phyloP scores from a whole-genome alignment of 176 grass and related monocot species.

The Carex littledalei region DNA sequence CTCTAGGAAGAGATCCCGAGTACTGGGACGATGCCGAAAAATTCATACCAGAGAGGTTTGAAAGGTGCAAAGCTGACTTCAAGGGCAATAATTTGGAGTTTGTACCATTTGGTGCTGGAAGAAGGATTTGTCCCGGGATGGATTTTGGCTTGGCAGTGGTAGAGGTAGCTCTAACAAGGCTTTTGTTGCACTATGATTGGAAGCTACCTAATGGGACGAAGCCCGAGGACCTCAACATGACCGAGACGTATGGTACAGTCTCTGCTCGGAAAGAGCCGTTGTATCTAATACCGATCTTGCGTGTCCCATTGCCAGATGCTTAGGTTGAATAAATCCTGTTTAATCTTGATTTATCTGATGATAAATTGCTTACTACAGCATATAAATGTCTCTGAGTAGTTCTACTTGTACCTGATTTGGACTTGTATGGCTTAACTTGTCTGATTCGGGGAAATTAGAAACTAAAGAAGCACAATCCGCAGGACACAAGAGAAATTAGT shows the following conservation, averaged over 20 bases:
- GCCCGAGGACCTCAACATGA: neutral
- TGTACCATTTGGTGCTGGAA: conserved; percentile 2
- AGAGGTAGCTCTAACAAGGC: neutral
- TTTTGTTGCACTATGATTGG: conserved; percentile 14
- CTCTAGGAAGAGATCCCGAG: neutral
- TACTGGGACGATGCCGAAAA: conserved; percentile 3
- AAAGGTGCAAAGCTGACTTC: neutral
- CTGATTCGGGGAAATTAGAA: too few species aligned
- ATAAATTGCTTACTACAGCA: neutral
- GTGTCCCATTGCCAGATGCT: neutral
- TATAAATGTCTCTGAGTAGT: neutral
- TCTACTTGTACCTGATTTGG: neutral
- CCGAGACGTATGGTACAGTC: neutral
- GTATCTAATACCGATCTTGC: neutral
- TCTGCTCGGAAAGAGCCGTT: conserved; percentile 3
- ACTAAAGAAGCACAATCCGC: too few species aligned
- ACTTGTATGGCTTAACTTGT: too few species aligned
- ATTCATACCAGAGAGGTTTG: conserved; percentile 14
- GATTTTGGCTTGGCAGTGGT: neutral
- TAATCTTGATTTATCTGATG: neutral
- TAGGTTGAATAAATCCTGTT: neutral
- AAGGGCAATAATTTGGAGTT: conserved; percentile 19
- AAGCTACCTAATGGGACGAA: neutral
- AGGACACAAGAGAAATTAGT: too few species aligned
- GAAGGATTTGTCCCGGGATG: conserved; percentile 16